Conservation (phyloP, 306 rosid species). For the Argentina anserina region DNA sequence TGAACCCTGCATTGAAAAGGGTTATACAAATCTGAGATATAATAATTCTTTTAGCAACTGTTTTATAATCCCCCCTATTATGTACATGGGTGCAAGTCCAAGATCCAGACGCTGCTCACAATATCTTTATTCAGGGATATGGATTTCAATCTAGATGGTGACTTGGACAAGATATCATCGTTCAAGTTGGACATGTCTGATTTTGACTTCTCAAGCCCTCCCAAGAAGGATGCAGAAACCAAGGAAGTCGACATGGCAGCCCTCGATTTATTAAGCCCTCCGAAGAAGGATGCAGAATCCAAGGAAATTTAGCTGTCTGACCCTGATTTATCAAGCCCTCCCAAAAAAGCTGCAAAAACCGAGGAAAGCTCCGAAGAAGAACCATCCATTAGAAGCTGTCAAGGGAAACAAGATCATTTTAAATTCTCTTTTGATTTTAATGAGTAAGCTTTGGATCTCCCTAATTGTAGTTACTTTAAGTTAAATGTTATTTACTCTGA, state of each 20-base stretch:
- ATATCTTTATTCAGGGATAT: slow-evolving; percentile 55
- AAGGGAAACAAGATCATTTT: slow-evolving; percentile 45
- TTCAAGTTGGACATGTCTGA: slow-evolving; percentile 66
- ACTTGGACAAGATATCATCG: slow-evolving; percentile 66
- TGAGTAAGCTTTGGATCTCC: slow-evolving; percentile 53
- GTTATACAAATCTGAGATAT: background rate
- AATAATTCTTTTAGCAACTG: slow-evolving; percentile 2
- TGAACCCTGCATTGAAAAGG: background rate
- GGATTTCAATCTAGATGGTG: slow-evolving; percentile 77
- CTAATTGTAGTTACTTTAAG: slow-evolving; percentile 1
- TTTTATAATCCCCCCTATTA: background rate
- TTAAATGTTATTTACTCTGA: slow-evolving; percentile 4
- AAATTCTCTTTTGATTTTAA: slow-evolving; percentile 75
- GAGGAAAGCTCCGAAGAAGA: slow-evolving; percentile 47
- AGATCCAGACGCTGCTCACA: slow-evolving; percentile 23
- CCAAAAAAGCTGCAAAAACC: slow-evolving; percentile 44
- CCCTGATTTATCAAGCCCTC: slow-evolving; percentile 63
- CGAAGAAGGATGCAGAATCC: background rate
- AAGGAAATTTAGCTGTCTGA: slow-evolving; percentile 42
- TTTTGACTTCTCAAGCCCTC: background rate
- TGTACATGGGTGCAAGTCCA: slow-evolving; percentile 8
- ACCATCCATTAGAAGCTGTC: slow-evolving; percentile 41
- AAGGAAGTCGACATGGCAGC: background rate
- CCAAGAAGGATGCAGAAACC: background rate
- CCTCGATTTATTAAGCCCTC: background rate